These are phyloP conservation scores for Trichoderma sp. DNA, from an alignment of 2,329 filamentous ascomycete species.

Conservation along the genomic window DNA sequence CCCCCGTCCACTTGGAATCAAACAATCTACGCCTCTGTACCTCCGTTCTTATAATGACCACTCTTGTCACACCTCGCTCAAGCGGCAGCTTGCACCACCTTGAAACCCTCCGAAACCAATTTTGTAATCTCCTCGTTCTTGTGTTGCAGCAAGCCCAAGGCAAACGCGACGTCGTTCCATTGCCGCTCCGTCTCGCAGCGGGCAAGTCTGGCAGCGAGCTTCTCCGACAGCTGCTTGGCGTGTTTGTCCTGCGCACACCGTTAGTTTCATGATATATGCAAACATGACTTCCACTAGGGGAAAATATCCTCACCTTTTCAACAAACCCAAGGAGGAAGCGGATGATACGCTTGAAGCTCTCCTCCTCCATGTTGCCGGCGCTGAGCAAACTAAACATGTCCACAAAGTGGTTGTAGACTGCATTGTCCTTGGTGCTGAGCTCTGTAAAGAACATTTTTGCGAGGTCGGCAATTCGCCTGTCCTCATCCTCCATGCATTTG, in stretches of 20 bases:
- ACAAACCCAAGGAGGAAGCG: conserved; percentile 95
- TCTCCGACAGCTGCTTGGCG: conserved; percentile 88
- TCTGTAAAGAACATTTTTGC: conserved; percentile 98
- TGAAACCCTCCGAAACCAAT: conserved; percentile 72
- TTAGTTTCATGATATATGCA: background rate
- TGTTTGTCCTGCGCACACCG: conserved; percentile 77
- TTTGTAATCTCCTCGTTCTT: conserved; percentile 89
- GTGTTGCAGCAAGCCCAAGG: conserved; percentile 82
- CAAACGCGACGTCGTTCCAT: conserved; percentile 97
- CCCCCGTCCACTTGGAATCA: background rate
- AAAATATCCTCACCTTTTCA: conserved; percentile 70
- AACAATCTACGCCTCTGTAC: background rate
- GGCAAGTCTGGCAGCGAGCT: conserved; percentile 80
- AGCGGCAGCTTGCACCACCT: conserved; percentile 62
- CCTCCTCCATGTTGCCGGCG: conserved; percentile 80
- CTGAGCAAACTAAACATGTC: conserved; percentile 97
- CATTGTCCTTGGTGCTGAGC: conserved; percentile 95
- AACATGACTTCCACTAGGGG: background rate
- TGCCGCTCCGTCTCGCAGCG: conserved; percentile 90
- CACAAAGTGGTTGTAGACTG: conserved; percentile 98
- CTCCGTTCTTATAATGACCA: background rate
- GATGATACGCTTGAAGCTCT: conserved; percentile 80
- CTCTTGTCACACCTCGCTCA: conserved; percentile 40
- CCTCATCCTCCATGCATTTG: conserved; percentile 95
- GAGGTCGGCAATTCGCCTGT: conserved; percentile 89